Conservation (phyloP, 176 grass and related monocot species). For the Coix lacrymajobi region DNA sequence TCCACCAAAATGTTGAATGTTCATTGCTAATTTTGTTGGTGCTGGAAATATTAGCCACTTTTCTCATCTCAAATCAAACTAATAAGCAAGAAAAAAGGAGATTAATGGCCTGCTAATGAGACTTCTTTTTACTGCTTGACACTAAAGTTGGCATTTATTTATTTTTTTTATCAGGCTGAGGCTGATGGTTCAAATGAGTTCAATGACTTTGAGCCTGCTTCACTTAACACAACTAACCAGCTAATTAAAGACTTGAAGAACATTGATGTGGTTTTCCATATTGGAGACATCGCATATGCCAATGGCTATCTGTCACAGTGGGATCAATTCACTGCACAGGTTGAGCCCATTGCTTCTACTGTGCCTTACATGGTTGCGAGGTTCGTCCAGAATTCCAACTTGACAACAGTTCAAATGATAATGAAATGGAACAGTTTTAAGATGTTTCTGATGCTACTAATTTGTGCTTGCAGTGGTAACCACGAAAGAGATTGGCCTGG, state of each 20-base stretch:
- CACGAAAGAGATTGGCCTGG: slow-evolving; percentile 94
- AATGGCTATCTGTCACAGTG: slow-evolving; percentile 95
- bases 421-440: not conserved
- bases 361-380: slow-evolving; percentile 92
- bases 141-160: slow-evolving; percentile 1
- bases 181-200: slow-evolving; percentile 82
- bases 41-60: not conserved
- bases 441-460: slow-evolving; percentile 18
- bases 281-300: slow-evolving; percentile 76
- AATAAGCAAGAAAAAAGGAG: not conserved
- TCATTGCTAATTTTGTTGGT: not conserved
- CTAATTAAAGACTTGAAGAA: slow-evolving; percentile 78
- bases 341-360: slow-evolving; percentile 75
- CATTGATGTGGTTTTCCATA: slow-evolving; percentile 83
- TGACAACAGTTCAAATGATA: slow-evolving; percentile 1
- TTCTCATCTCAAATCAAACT: slow-evolving; percentile 8
- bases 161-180: slow-evolving; percentile 56
- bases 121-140: not conserved
- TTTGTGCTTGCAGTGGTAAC: slow-evolving; percentile 65
- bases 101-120: not conserved
- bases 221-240: slow-evolving; percentile 86
- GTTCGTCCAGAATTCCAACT: slow-evolving; percentile 21
- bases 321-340: slow-evolving; percentile 92
- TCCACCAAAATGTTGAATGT: not conserved
- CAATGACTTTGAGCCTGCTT: slow-evolving; percentile 72